Base-by-base conservation (phyloP, 352 stramenopile species). In the Phytophthora megakarya region DNA sequence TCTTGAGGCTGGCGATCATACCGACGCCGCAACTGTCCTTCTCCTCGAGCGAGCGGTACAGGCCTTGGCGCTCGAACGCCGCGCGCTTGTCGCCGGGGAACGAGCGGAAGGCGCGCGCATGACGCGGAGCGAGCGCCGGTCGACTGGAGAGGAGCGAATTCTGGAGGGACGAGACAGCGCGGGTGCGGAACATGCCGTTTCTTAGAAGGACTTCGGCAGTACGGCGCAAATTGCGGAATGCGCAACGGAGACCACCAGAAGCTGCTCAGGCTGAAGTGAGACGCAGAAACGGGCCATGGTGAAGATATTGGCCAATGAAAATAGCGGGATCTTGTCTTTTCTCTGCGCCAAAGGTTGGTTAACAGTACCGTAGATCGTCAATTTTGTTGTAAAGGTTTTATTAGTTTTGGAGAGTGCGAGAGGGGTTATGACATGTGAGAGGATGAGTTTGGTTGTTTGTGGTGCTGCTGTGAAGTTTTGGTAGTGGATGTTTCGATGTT, bases 1-100 rank as follows among this genome's bases (percentile, higher is more conserved):
- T 97, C 74, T 98, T 98, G n/a, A 99, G 77, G 39, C 96, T 95
- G 19, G 96, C 97, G 54, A 98, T 96, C 55, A 99, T 89, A 32
- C 97, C 97, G 16, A 99, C 96, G 65, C 97, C 97, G 75, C 97
- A 99, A 66, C 66, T 86, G 55, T 90, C 81, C 46, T 83, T 83
- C 61, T 90, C 81, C 38, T 67, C 60, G 11, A 79, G 59, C 47
- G 76, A 62, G 39, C 78, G 75, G 60, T 90, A 90, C 10, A 90
- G 76, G 0, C 76, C 78, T 48, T 86, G 79, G 15, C 73, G 60
- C 52, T 88, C 48, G 62, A 88, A 88, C 19, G 83, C 23, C 12
- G 74, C 75, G 59, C 79, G 79, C 61, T 88, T 88, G 58, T 88
- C 43, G 30, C 77, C 72, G 1, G 79, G 79, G 9, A 88, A 57